Evolutionary conservation across 225 moss, liverwort and hornwort genomes (phyloP).

Genomic region (Anthoceros angustus): DNA sequence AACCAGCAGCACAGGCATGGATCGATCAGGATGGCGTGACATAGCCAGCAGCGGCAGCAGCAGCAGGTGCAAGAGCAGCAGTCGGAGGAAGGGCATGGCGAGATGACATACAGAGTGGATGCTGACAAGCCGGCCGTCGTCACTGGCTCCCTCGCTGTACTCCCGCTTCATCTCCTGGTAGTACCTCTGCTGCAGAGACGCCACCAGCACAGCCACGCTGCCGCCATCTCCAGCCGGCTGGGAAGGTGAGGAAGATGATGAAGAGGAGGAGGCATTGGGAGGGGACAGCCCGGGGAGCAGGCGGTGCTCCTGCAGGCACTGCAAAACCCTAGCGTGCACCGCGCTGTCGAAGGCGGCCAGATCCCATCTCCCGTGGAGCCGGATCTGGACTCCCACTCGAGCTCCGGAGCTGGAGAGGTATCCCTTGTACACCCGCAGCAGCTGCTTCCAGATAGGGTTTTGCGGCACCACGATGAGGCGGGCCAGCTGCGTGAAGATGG

Average conservation of each 20-base stretch:
- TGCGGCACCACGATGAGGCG: constrained; percentile 36
- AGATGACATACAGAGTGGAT: constrained; percentile 51
- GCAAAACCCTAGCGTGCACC: constrained; percentile 24
- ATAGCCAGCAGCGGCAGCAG: too few relatives aligned
- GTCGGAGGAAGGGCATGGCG: constrained; percentile 11
- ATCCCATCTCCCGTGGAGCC: constrained; percentile 27
- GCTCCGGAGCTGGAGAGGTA: constrained; percentile 29
- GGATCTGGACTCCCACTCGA: constrained; percentile 44
- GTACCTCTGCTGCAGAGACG: constrained; percentile 41
- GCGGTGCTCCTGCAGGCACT: constrained; percentile 31
- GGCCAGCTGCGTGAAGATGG: constrained; percentile 22
- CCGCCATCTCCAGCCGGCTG: constrained; percentile 17
- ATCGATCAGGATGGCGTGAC: too few relatives aligned
- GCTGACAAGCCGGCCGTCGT: constrained; percentile 29
- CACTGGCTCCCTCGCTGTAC: constrained; percentile 27
- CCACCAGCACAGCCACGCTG: constrained; percentile 29
- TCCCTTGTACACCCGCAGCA: constrained; percentile 33
- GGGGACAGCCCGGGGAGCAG: constrained; percentile 26
- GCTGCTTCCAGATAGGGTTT: constrained; percentile 45
- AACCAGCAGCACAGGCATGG: too few relatives aligned
- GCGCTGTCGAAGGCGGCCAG: constrained; percentile 23
- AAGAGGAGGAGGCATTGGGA: constrained; percentile 12
- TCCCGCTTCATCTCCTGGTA: constrained; percentile 43
- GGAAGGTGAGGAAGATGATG: constrained; percentile 14
- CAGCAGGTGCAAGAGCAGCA: not conserved